Conservation (phyloP, 371 early-diverging fungal genomes). For the Capniomyces stellatus region DNA sequence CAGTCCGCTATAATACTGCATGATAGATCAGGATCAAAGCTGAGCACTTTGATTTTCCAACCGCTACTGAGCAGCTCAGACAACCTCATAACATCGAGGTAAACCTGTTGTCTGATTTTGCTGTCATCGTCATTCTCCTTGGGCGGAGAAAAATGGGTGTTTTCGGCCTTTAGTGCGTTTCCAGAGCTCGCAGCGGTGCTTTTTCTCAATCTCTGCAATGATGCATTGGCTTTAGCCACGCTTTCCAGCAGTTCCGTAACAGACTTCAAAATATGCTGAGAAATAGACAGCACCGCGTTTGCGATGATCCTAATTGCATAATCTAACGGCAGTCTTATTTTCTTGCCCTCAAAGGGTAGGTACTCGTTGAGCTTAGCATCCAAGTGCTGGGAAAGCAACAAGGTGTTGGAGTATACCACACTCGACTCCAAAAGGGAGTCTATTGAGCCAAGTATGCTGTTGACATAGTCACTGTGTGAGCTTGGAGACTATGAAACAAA, state of each 20-base stretch:
- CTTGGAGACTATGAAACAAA: background rate
- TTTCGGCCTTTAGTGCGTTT: too few species aligned
- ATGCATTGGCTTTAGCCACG: slow-evolving; percentile 1
- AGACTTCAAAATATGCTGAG: background rate
- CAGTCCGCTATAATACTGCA: too few species aligned
- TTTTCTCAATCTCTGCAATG: background rate
- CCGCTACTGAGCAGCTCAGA: background rate
- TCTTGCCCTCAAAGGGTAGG: background rate
- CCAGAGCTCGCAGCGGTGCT: background rate
- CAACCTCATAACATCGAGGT: background rate
- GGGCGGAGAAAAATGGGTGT: too few species aligned
- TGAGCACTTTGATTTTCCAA: too few species aligned
- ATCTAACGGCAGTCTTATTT: background rate
- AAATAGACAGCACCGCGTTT: background rate
- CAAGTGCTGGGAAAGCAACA: too few species aligned
- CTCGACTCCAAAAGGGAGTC: too few species aligned
- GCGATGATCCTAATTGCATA: background rate
- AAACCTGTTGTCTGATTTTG: slow-evolving; percentile 1
- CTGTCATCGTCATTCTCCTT: background rate
- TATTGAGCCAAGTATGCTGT: too few species aligned
- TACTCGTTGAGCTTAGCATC: too few species aligned
- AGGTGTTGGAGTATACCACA: too few species aligned
- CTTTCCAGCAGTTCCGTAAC: background rate
- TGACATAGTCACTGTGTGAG: too few species aligned
- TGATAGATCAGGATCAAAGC: too few species aligned